Base-by-base conservation (phyloP, 768 basidiomycete genomes). In the Sistotremastrum suecicum region DNA sequence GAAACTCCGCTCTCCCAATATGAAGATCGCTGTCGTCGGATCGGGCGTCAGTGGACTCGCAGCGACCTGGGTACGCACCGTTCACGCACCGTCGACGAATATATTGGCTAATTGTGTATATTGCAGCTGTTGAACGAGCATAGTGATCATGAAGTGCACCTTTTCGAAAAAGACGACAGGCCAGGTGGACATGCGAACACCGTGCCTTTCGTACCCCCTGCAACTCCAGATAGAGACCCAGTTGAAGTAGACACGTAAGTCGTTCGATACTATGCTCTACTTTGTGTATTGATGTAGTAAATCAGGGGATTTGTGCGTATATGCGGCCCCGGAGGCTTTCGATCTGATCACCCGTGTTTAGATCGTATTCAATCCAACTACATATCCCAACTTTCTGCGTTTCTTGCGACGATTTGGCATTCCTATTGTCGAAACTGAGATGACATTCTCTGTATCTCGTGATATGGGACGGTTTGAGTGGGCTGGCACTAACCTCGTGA, bases 151-250 rank as follows among this genome's bases (percentile, higher is more conserved):
- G 75, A 80, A 57, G 83, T 84, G 7, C 79, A 86, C 50, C 63
- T 87, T 5, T 86, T 74, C 54, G 82, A 89, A 56, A 68, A 78
- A 3, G 80, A 78, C 42, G 58, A 60, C 41, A 70, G 80, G 39
- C 72, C 77, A 0, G 83, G 84, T 8, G 84, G 83, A 5, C 84
- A 87, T 55, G 81, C 83, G 5, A 78, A 88, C 56, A 86, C 85
- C 0, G 76, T 84, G 6, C 57, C 56, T 37, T 83, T 75, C 57
- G 56, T 56, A 11, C 63, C 66, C 4, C 63, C 43, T 3, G 36
- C 50, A 38, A 46, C 39, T 28, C 20, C 62, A 36, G 65, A 62
- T 7, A 60, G 65, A 47, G 49, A 62, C 9, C 41, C 59, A 3
- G 66, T 78, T 1, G 66, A 73, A 34, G 83, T 86, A 8, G 83